Evolutionary conservation across 1,139 yeast genomes (phyloP), one percentile per base, ranked within the genome.

Genomic region (Lodderomyces jiufengensis): DNA sequence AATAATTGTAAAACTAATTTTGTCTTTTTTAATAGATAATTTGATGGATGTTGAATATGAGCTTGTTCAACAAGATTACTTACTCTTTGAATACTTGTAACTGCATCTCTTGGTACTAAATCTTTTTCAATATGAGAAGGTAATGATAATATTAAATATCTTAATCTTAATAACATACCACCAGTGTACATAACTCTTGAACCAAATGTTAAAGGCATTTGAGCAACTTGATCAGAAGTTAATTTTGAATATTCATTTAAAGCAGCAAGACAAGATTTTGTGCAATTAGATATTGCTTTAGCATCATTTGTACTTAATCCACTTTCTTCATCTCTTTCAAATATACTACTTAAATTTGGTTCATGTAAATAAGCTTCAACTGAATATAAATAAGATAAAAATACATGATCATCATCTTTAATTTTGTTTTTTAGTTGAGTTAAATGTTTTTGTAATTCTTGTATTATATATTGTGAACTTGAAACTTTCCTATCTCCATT

Each of bases 311-410:
- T 48, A 23, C 53, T 51, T 31, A 66, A 50, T 14, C 58, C 56
- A n/a, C 33, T 12, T 2, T 43, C 45, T 10, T 32, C 31, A 12
- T 22, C 25, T 12, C 30, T 38, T 31, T 47, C 30, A 21, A 50
- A 56, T 25, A 54, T 57, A 37, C 55, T 63, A 41, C 66, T 72
- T 37, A 74, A 52, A 27, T 63, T 68, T 4, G 78, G 78, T 51
- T 81, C 94, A 54, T 83, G 84, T 13, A 86, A 59, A 51, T 78
- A 83, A 0, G 92, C 90, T 47, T 83, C 86, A 10, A 84, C 79
- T 0, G 92, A 74, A 46, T 74, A 75, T 46, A 68, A 73, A 54
- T 72, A 80, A 0, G 82, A 67, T 50, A 72, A 53, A 26, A 69
- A 52, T 8, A 68, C 60, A 43, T 67, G 66, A 37, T 73, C 66